Percentiles rank a stretch among this genome's conserved stretches.
Conservation (phyloP, 352 stramenopile genomes). For the Globisporangium abappressorium region DNA sequence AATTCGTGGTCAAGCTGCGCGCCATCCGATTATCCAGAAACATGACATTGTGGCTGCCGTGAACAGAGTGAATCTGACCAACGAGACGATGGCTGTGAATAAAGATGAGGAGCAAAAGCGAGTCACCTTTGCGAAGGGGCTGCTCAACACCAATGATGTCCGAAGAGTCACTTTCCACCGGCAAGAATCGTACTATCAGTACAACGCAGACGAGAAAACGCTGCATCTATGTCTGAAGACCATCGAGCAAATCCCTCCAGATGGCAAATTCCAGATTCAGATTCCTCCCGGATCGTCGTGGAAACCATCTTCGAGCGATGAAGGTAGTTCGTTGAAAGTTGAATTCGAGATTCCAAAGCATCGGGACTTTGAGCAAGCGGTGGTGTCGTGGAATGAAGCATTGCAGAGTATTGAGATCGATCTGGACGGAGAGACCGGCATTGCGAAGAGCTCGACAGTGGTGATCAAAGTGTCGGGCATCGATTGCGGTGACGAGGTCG, state of each 20-base stretch:
- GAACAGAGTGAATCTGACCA: conserved; percentile 26
- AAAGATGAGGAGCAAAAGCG: conserved; percentile 35
- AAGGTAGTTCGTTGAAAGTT: conserved; percentile 18
- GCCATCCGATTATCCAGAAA: conserved; percentile 43
- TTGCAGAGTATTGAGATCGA: conserved; percentile 27
- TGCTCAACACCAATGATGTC: conserved; percentile 24
- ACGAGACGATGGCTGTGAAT: conserved; percentile 22
- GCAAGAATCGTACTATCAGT: conserved; percentile 55
- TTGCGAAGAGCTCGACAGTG: conserved; percentile 31
- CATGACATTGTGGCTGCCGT: conserved; percentile 56
- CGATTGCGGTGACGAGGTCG: conserved; percentile 21
- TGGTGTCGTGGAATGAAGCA: conserved; percentile 26
- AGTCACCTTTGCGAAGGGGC: conserved; percentile 21
- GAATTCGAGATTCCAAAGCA: conserved; percentile 31
- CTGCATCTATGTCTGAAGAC: conserved; percentile 38
- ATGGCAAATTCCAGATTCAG: conserved; percentile 33
- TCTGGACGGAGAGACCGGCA: conserved; percentile 30
- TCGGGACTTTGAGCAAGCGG: conserved; percentile 31
- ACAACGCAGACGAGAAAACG: conserved; percentile 21
- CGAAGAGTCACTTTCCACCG: conserved; percentile 45
- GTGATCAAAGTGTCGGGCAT: conserved; percentile 36
- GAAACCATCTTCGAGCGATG: conserved; percentile 20
- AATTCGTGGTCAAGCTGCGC: conserved; percentile 33
- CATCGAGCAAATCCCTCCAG: conserved; percentile 28
- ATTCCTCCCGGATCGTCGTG: conserved; percentile 24